Percentiles rank a stretch among this genome's conserved stretches.
phyloP scores from a whole-genome alignment of 2,329 filamentous ascomycete genomes.

The Monilinia fructigena region DNA sequence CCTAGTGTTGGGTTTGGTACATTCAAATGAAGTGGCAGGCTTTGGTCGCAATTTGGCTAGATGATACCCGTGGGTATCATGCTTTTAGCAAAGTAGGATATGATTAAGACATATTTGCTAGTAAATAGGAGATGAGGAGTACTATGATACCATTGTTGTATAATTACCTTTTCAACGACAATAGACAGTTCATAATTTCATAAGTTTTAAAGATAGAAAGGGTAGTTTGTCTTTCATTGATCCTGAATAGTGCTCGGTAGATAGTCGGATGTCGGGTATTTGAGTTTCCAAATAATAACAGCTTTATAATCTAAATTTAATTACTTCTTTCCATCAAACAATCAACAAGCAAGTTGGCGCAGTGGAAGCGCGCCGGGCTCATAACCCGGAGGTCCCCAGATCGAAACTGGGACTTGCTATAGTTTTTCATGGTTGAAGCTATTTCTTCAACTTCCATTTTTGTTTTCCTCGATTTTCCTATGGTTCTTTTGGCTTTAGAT shows the following conservation, averaged over 20 bases:
- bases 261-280: background rate
- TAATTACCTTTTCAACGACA: background rate
- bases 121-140: background rate
- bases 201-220: background rate
- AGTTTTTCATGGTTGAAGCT: no score
- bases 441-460: background rate
- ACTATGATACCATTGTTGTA: background rate
- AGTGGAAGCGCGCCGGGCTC: slow-evolving; percentile 44
- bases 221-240: background rate
- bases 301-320: background rate
- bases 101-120: background rate
- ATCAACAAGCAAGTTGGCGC: slow-evolving; percentile 40
- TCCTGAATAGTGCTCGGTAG: background rate
- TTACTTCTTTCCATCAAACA: fast-evolving
- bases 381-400: slow-evolving; percentile 44
- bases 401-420: slow-evolving; percentile 36
- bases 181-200: background rate
- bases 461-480: background rate
- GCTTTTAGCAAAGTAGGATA: background rate
- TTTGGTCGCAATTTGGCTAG: background rate
- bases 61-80: background rate
- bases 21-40: background rate
- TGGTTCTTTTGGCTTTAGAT: background rate
- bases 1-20: background rate
- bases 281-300: no score